A percentile compares a stretch with the other conserved stretches of the same genome.
These are phyloP conservation scores for Pythium monospermum DNA, from an alignment of 352 stramenopile genomes.

Conservation along the genomic window DNA sequence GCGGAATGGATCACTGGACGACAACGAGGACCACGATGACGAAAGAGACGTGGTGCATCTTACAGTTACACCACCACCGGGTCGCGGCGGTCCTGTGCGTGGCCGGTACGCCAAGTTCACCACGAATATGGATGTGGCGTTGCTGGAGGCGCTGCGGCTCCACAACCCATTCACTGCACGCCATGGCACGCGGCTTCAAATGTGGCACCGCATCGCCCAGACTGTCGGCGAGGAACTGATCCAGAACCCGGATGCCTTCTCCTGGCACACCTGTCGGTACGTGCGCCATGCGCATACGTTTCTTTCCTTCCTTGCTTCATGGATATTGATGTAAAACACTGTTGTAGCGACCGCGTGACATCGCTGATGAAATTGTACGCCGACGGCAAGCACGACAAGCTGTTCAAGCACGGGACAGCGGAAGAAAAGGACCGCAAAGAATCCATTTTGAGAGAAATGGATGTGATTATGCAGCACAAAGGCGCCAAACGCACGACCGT, in stretches of 20 bases:
- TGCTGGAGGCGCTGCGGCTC: conserved; percentile 62
- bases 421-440: conserved; percentile 72
- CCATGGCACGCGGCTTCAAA: conserved; percentile 76
- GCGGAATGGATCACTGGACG: background rate
- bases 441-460: conserved; percentile 57
- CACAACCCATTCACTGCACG: conserved; percentile 80
- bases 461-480: conserved; percentile 38
- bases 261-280: conserved; percentile 80
- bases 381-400: conserved; percentile 75
- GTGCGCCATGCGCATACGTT: conserved; percentile 8
- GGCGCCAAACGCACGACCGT: conserved; percentile 32
- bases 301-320: too few species aligned
- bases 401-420: conserved; percentile 73
- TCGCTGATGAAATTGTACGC: conserved; percentile 75
- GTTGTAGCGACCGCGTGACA: conserved; percentile 57
- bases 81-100: too few species aligned
- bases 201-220: conserved; percentile 73
- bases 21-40: background rate
- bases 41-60: too few species aligned
- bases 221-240: conserved; percentile 52
- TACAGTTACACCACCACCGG: conserved; percentile 19
- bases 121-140: conserved; percentile 65
- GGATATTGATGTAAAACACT: conserved; percentile 9
- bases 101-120: conserved; percentile 81
- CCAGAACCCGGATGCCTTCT: conserved; percentile 67